Base-by-base conservation (phyloP, 2,329 filamentous ascomycete genomes). In the Parascedosporium putredinis region DNA sequence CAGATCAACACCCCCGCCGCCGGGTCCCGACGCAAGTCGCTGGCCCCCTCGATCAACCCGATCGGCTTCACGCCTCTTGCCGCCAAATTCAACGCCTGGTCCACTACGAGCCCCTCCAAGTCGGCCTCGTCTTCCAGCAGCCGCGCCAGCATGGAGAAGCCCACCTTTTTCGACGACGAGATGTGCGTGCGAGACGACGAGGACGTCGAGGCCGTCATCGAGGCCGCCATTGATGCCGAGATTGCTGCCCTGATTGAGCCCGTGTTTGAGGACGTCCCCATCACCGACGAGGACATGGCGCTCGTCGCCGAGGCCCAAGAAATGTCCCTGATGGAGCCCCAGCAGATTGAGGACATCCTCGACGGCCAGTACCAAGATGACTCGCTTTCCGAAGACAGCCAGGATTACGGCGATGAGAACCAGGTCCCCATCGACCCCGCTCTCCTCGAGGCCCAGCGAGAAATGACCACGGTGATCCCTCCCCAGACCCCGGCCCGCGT, bases 391-490 rank as follows among this genome's bases (percentile, higher is more conserved):
- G 78, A 83, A 53, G 74, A 75, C 1, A 83, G 79, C 57, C 76
- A 84, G 54, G 77, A 82, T 54, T 84, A 84, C 57, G 80, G 74
- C 2, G 80, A 86, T 56, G 82, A 86, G 60, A 85, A 85, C 59
- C 69, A 72, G 25, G 63, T 78, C 8, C 79, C 75, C 3, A 69
- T 78, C 18, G 75, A 81, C 51, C 73, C 74, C 16, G 66, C 66
- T 20, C 63, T 78, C 27, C 53, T 55, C 22, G 55, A 52, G 20
- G 46, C 54, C 5, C 52, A 55, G 14, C 20, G 47, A 23, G 49
- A 51, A 22, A 31, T 31, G 31, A 51, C 46, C 12, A 60, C 52
- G 31, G 60, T 50, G 36, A 62, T 67, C 2, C 61, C 63, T 2
- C 78, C 77, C 1, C 66, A 71, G 6, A 86, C 83, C 1, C 83